These are phyloP conservation scores for Panicum miliaceum DNA, from an alignment of 176 grass and related monocot genomes.

Conservation along the genomic window DNA sequence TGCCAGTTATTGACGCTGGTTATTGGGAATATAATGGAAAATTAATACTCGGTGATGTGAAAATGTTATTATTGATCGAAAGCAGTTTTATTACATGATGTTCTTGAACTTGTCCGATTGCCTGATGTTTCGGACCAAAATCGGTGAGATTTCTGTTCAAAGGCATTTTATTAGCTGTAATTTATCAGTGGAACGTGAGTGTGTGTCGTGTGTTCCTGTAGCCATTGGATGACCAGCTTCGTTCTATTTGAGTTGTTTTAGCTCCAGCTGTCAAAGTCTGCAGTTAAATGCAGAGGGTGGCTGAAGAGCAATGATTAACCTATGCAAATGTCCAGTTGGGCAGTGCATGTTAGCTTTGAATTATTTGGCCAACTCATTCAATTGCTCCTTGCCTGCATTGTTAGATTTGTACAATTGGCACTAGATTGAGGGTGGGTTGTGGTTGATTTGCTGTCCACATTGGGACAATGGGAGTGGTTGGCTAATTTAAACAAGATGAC, in stretches of 20 bases:
- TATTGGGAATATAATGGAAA: background rate
- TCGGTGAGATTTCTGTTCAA: background rate
- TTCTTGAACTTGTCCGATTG: background rate
- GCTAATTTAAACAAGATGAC: constrained; percentile 35
- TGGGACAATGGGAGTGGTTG: constrained; percentile 26
- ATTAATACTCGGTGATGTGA: background rate
- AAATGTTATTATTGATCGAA: background rate
- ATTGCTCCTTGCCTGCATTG: constrained; percentile 24
- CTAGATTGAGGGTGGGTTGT: constrained; percentile 27
- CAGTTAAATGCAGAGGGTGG: constrained; percentile 21
- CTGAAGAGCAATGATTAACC: background rate
- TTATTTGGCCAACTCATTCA: constrained; percentile 24
- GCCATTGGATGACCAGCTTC: background rate
- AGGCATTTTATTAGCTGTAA: background rate
- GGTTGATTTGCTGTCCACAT: constrained; percentile 30
- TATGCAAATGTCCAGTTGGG: constrained; percentile 5
- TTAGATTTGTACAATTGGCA: constrained; percentile 45
- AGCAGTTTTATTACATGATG: background rate
- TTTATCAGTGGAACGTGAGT: background rate
- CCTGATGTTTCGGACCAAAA: background rate
- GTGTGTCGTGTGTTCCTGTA: background rate
- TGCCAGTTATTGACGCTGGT: background rate
- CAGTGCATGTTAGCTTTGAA: constrained; percentile 27
- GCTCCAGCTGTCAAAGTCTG: constrained; percentile 4
- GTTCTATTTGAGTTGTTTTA: constrained; percentile 3